Conservation (phyloP, 2,329 filamentous ascomycete species). For the Trichoderma endophyticum region DNA sequence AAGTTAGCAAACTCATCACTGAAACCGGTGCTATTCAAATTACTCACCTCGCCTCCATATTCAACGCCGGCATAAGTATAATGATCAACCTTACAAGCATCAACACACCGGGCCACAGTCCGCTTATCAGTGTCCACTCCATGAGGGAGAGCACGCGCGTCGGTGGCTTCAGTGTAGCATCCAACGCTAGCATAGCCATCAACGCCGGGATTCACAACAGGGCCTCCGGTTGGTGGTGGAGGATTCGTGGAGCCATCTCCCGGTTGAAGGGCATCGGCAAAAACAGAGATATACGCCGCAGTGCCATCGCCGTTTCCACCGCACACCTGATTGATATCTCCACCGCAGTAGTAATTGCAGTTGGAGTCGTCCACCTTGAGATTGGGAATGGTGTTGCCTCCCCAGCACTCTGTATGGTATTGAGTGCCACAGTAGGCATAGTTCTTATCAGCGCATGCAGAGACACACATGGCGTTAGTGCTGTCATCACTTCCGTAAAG, state of each 20-base stretch:
- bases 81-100: conserved; percentile 31
- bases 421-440: conserved; percentile 47
- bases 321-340: conserved; percentile 49
- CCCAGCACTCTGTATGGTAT: conserved; percentile 55
- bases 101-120: conserved; percentile 35
- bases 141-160: conserved; percentile 33
- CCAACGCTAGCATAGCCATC: conserved; percentile 36
- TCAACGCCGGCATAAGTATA: conserved; percentile 37
- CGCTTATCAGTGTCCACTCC: conserved; percentile 24
- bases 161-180: conserved; percentile 37
- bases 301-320: conserved; percentile 46
- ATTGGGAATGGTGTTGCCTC: conserved; percentile 45
- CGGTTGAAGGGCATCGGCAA: conserved; percentile 36
- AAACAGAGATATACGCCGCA: conserved; percentile 46
- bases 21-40: fast-evolving
- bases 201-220: conserved; percentile 39
- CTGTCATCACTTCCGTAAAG: conserved; percentile 40
- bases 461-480: conserved; percentile 46
- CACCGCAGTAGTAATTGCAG: conserved; percentile 52
- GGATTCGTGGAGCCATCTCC: conserved; percentile 27
- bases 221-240: conserved; percentile 20
- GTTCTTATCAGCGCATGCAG: conserved; percentile 36
- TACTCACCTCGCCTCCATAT: conserved; percentile 35
- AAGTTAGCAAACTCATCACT: conserved; percentile 17
- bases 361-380: conserved; percentile 42